Conservation (phyloP, 2,329 filamentous ascomycete species). For the Ophiostoma ips region DNA sequence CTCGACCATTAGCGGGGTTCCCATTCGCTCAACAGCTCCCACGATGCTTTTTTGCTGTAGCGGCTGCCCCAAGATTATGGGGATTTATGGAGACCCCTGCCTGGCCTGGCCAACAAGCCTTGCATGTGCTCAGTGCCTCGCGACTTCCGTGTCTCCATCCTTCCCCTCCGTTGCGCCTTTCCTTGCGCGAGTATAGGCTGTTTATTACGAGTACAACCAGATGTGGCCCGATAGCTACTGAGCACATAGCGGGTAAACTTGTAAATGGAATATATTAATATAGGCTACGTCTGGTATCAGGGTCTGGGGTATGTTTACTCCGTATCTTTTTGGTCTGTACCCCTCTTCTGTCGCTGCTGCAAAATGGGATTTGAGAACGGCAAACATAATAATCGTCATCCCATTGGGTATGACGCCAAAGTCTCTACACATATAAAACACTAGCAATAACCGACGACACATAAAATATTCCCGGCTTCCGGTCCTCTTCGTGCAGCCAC, state of each 20-base stretch:
- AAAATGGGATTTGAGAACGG: too few species aligned
- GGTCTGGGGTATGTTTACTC: too few species aligned
- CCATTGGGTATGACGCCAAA: neutral
- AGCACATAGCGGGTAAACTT: too few species aligned
- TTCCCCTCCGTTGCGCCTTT: neutral
- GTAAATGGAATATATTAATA: too few species aligned
- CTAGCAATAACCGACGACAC: too few species aligned
- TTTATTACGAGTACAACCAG: too few species aligned
- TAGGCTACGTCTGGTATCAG: too few species aligned
- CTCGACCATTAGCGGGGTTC: slow-evolving; percentile 8
- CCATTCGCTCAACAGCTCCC: slow-evolving; percentile 3
- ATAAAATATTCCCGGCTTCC: neutral
- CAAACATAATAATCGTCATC: neutral
- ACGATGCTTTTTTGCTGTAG: neutral
- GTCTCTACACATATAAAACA: too few species aligned
- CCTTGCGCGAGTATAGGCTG: neutral
- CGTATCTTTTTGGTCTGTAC: neutral
- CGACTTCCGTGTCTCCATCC: slow-evolving; percentile 4
- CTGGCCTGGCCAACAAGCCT: neutral
- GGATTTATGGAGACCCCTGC: neutral
- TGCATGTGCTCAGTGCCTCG: neutral
- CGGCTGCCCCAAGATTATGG: neutral
- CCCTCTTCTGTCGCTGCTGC: neutral
- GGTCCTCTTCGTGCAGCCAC: too few species aligned
- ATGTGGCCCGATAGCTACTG: too few species aligned